Base-by-base conservation (phyloP, 768 basidiomycete species). In the Fistulinella prunicolor region DNA sequence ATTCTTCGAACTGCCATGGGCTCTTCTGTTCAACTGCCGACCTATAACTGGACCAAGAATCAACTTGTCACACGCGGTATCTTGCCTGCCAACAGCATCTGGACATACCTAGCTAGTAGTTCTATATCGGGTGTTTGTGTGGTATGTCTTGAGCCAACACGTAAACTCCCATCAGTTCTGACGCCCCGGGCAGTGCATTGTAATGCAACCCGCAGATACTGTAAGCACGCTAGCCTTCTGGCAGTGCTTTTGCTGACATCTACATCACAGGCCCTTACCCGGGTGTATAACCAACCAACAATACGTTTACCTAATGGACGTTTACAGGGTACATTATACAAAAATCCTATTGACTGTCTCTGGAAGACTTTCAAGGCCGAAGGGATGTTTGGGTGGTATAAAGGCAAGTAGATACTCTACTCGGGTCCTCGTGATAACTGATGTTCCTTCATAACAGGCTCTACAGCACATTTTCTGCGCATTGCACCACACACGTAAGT, bases 251-350 rank as follows among this genome's bases (percentile, higher is more conserved):
- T 37, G 12, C 21, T 55, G 28, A 58, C 38, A 19, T 51, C 20
- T 28, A 46, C 16, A 6, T 5, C 6, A 28, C 58, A 90, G 82
- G 86, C 89, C 42, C 69, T 98, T 41, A 98, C 96, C 7, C 79
- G 96, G 48, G 84, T 98, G 79, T 99, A 98, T 67, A 97, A 97
- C 62, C 96, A 95, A 74, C 89, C 91, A 9, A 93, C 91, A 0
- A 75, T 74, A 56, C 71, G 71, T 38, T 75, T 83, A 30, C 82
- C 86, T 3, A 76, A 86, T 56, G 93, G 93, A 28, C 83, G 73
- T 56, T 63, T 80, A 23, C 78, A 81, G 53, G 94, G 93, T 12
- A 72, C 81, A 1, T 70, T 94, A 17, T 96, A 98, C 70, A 88
- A 79, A 66, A 94, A 88, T 61, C 94, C 94, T 4, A 84, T 97